Base-by-base conservation (phyloP, 805 yeast species). In the Candida tibetensis region DNA sequence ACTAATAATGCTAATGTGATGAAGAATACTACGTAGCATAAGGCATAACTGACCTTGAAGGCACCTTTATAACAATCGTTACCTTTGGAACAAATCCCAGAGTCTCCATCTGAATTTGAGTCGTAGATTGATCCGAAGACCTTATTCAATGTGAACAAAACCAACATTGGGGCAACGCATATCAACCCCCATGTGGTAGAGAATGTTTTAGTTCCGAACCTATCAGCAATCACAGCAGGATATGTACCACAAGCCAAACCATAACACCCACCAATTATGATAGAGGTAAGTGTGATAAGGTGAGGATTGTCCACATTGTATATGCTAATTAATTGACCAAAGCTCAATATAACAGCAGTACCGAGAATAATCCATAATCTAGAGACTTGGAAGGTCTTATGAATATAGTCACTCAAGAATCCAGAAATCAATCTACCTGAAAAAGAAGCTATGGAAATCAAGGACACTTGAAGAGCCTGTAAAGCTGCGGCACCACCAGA, bases 141-240 rank as follows among this genome's bases (percentile, higher is more conserved):
- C 39, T 71, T 71, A 34, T 81, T 78, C 44, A 83, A 66, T 2
- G 67, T 35, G 48, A 75, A 77, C 28, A 84, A 72, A 0, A 76
- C 63, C 3, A 77, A 31, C 15, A 82, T 60, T 1, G 88, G 87
- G 5, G 90, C 90, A 0, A 88, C 79, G 17, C 89, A 81, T 12
- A 79, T 60, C 28, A 84, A 60, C 0, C 91, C 88, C 91, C 93
- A 85, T 1, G 82, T 71, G 0, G 90, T 82, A 16, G 88, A 79
- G 55, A 82, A 85, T 0, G 79, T 73, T 5, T 62, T 68, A 0
- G 85, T 73, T 2, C 90, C 90, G 61, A 82, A 83, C 10, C 69
- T 64, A 45, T 85, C 95, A 0, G 89, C 89, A 19, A 83, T 70
- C 2, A 82, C 71, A 1, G 90, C 83, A 3, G 95, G 95, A 54